Base-by-base conservation (phyloP, 2,329 filamentous ascomycete genomes). In the Immersiporthe knoxdaviesiana region DNA sequence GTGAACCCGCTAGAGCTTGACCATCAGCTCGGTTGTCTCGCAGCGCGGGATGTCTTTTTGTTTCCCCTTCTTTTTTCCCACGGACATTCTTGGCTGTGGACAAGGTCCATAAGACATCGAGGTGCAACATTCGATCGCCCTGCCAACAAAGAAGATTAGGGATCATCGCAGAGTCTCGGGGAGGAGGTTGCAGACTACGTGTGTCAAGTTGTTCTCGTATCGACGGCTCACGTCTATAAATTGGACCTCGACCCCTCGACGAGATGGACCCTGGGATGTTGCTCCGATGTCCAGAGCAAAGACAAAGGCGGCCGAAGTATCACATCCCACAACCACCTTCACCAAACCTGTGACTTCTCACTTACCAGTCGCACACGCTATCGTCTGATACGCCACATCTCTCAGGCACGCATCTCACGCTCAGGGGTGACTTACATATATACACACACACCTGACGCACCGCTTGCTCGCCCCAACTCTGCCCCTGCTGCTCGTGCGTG, bases 141-240 rank as follows among this genome's bases (percentile, higher is more conserved):
- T 54, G 41, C 59, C 37, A 59, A 44, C 24, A 7, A 24, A 44
- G 16, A 37, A 44, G 11, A 24, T 39, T 39, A 35, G 56, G 6
- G 32, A 27, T 54, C 21, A 54, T 37, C 60, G 12, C 65, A 44
- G 32, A 56, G 21, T 12, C 32, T 30, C 24, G 27, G 50, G 12
- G 18, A 35, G 35, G 37, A 7, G 2, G 6, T 47, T 18, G 52
- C n/a, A 56, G 35, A 41, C 50, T 44, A 37, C n/a, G 3, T 56
- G 62, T n/a, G n/a, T n/a, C 54, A 41, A 16, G 14, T 21, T 41
- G n/a, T 30, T n/a, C 21, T 66, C 37, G 44, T 3, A 32, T 39
- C 39, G 52, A 24, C 32, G 30, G 41, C 50, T 30, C 50, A 35
- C 30, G 44, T 52, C 66, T 70, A 70, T 70, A 70, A 68, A 66